phyloP scores from a whole-genome alignment of 2,329 filamentous ascomycete genomes.

The Rhinocladiella similis region DNA sequence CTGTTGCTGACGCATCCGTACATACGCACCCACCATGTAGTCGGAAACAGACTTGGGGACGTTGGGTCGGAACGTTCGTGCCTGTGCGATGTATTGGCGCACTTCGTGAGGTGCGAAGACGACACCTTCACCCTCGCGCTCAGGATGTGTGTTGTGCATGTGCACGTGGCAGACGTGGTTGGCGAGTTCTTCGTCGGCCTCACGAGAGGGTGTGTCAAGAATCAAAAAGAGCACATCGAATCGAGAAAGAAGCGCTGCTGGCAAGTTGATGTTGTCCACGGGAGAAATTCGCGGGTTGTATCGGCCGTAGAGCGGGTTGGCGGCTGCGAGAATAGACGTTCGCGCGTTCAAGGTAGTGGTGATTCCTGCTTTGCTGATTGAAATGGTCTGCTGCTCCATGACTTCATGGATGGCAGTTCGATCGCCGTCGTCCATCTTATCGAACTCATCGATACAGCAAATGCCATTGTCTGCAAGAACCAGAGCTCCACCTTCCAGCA shows the following conservation, averaged over 20 bases:
- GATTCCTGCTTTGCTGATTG: constrained; percentile 87
- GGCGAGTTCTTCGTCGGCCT: constrained; percentile 88
- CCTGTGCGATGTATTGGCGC: constrained; percentile 91
- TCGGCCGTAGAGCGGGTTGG: constrained; percentile 94
- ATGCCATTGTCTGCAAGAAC: constrained; percentile 80
- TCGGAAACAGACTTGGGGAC: constrained; percentile 85
- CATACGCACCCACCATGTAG: constrained; percentile 96
- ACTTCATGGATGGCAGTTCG: constrained; percentile 82
- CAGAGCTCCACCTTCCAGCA: constrained; percentile 76
- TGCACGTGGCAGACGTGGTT: constrained; percentile 96
- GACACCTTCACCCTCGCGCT: constrained; percentile 65
- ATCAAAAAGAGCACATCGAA: constrained; percentile 97
- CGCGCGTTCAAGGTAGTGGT: constrained; percentile 95
- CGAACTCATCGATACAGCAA: constrained; percentile 82
- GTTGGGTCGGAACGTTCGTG: constrained; percentile 81
- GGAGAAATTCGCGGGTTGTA: constrained; percentile 98
- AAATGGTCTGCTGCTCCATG: constrained; percentile 86
- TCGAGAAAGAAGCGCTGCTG: constrained; percentile 92
- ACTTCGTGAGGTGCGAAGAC: constrained; percentile 92
- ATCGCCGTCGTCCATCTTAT: constrained; percentile 80
- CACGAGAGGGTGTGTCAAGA: constrained; percentile 87
- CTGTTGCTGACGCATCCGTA: constrained; percentile 88
- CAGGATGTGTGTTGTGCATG: constrained; percentile 93
- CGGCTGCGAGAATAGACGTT: constrained; percentile 91
- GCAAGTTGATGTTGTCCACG: constrained; percentile 98